Conservation (phyloP, 1,139 yeast species). For the Zygosaccharomyces sapae region DNA sequence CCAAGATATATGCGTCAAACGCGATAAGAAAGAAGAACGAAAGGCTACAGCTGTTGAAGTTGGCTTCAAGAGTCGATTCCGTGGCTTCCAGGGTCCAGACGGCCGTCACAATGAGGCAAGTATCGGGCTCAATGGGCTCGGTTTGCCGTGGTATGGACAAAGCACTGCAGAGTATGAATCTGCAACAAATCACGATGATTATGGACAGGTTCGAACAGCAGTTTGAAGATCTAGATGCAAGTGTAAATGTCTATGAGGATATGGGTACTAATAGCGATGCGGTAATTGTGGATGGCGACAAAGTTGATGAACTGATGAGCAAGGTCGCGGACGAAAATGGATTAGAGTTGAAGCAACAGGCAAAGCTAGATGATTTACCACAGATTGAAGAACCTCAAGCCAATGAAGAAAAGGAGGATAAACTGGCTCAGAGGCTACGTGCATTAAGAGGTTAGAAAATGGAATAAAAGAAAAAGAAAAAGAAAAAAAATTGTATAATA, state of each 20-base stretch:
- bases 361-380: slow-evolving; percentile 55
- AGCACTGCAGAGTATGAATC: slow-evolving; percentile 92
- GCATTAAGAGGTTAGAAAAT: slow-evolving; percentile 53
- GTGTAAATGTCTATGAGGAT: slow-evolving; percentile 86
- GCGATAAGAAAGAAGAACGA: slow-evolving; percentile 92
- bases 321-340: slow-evolving; percentile 99
- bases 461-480: not conserved
- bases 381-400: slow-evolving; percentile 30
- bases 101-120: slow-evolving; percentile 94
- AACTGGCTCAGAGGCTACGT: slow-evolving; percentile 77
- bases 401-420: slow-evolving; percentile 79
- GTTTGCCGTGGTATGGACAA: slow-evolving; percentile 95
- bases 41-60: slow-evolving; percentile 69
- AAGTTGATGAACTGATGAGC: slow-evolving; percentile 85
- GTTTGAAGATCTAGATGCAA: slow-evolving; percentile 92
- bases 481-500: slow-evolving; percentile 2
- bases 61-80: slow-evolving; percentile 90
- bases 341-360: slow-evolving; percentile 72
- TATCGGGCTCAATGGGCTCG: slow-evolving; percentile 88
- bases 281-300: slow-evolving; percentile 74
- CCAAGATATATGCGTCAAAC: slow-evolving; percentile 89
- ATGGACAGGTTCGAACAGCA: slow-evolving; percentile 97
- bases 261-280: slow-evolving; percentile 90
- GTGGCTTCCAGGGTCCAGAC: slow-evolving; percentile 96
- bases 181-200: slow-evolving; percentile 84